A percentile compares a stretch with the other conserved stretches of the same genome.
These are phyloP conservation scores for Urostyla sp. DNA, from an alignment of 73 alveolate genomes.

Conservation along the genomic window DNA sequence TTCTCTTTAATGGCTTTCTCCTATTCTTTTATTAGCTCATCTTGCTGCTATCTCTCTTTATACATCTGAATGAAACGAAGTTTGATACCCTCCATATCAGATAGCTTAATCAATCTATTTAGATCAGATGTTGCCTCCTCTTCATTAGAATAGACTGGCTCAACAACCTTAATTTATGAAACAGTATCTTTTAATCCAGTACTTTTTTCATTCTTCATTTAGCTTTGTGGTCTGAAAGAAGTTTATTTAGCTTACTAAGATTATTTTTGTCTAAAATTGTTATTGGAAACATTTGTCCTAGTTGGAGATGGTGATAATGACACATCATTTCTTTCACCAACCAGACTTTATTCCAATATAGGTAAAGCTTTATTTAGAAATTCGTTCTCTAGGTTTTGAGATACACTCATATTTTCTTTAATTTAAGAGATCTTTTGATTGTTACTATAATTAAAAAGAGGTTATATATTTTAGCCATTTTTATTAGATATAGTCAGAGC, in stretches of 20 bases:
- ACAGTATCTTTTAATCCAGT: too few species aligned
- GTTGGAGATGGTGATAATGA: not conserved
- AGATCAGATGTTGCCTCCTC: conserved; percentile 13
- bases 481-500: too few species aligned
- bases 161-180: too few species aligned
- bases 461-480: not conserved
- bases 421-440: too few species aligned
- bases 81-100: conserved; percentile 26
- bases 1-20: not conserved
- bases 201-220: not conserved
- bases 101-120: conserved; percentile 9
- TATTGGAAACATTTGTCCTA: not conserved
- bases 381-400: conserved; percentile 9
- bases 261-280: not conserved
- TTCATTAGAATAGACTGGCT: not conserved
- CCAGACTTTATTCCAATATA: not conserved
- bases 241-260: not conserved
- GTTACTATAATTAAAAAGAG: not conserved
- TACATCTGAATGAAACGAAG: conserved; percentile 11
- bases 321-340: not conserved
- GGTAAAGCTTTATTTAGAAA: conserved; percentile 1
- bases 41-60: conserved; percentile 37
- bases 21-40: not conserved
- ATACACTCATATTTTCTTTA: not conserved
- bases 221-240: not conserved